Base-by-base conservation (phyloP, 2,329 filamentous ascomycete species). In the Metarhizium anisopliae region DNA sequence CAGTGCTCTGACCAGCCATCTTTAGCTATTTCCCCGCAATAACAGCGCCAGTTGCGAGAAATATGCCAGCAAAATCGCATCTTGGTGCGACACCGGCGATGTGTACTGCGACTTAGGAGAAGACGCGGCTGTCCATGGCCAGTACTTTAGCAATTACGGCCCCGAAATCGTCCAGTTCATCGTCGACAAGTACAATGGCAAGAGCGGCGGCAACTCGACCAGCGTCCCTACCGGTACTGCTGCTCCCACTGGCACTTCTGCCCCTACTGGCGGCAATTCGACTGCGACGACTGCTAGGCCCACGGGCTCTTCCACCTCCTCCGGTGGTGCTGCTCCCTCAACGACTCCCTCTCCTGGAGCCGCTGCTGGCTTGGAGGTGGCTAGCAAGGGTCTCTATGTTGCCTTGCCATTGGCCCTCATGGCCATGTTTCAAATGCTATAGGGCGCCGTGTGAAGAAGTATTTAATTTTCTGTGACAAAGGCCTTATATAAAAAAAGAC, bases 1-100 rank as follows among this genome's bases (percentile, higher is more conserved):
- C 38, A 36, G n/a, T 20, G n/a, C 18, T 18, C 54, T 56, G 16
- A 56, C 47, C 16, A 49, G 10, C 13, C 32, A 6, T 6, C 3
- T 16, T 56, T 40, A 74, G 72, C 59, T 74, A 53, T 73, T 75
- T 57, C 51, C 59, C 38, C 72, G 73, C 47, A 61, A 65, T n/a
- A 63, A 72, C 55, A 60, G 65, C 47, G 64, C 62, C 40, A 61
- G 62, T 14, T 75, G 73, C 64, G 63, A 71, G 58, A 60, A 65
- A 40, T 72, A 72, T 60, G 61, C 62, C 54, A 58, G 66, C 60
- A 68, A 68, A 38, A 61, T 75, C 49, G 63, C 67, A 49, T 73
- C 72, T 3, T 75, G 69, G 62, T 75, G 73, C 63, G 73, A 75
- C 63, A 67, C 59, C 0, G 72, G 72, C 51, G 75, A 77, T 57